Evolutionary conservation across 768 basidiomycete genomes (phyloP), one percentile per base, ranked within the genome.

Genomic region (Boletus subcaerulescens): DNA sequence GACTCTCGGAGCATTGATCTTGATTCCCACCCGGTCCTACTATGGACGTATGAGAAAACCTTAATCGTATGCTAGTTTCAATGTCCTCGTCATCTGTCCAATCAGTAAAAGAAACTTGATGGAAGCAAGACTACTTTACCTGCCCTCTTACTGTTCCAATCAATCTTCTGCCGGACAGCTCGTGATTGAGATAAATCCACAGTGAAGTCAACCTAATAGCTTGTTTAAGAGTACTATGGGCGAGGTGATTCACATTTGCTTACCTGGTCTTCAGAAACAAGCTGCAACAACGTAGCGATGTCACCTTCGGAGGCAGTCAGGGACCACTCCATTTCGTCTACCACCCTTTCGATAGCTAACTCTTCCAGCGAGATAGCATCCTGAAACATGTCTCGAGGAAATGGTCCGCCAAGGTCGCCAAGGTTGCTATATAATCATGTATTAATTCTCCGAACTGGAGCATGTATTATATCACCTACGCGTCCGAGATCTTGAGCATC

Each of bases 81-180:
- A 92, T 85, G 61, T 92, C 82, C 68, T 92, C 87, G 63, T 94
- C 91, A 65, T 91, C 91, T 93, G 59, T 38, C 41, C 29, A 33
- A 38, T 56, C 20, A 45, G 50, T 58, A 59, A 57, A 48, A 10
- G 36, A 32, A 31, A 24, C 14, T 32, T 31, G 49, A 45, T 46
- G 7, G 18, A 20, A 42, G 14, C 48, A 36, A 50, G 36, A 36
- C 31, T 11, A 20, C 31, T 77, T 52, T 57, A 89, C 91, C 90
- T 59, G 88, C 87, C 77, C 91, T 91, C 74, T 92, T 92, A 70
- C 91, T 96, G 60, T 91, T 91, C 82, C 87, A 92, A 63, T 92
- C 89, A 35, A 89, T 73, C 12, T 68, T 73, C 24, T 75, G 67
- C 8, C 86, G 80, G 38, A 83, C 79, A 6, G 75, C 72, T 57